A percentile compares a stretch with the other conserved stretches of the same genome.
Conservation (phyloP, 2,329 filamentous ascomycete genomes). For the Alternaria panax region DNA sequence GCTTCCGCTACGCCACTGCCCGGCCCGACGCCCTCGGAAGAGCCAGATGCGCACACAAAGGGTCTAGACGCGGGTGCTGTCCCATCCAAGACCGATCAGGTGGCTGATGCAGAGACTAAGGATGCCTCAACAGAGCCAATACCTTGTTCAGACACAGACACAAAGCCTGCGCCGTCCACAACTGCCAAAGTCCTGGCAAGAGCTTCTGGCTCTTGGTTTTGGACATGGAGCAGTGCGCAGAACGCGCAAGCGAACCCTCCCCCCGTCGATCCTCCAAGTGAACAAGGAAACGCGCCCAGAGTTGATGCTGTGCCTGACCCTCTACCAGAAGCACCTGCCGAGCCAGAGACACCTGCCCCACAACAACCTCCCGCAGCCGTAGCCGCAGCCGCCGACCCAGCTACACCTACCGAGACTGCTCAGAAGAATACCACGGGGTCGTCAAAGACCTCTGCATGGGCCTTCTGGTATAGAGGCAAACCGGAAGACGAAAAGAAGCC, state of each 20-base stretch:
- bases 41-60: constrained; percentile 37
- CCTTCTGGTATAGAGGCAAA: constrained; percentile 76
- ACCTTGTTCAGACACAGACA: constrained; percentile 16
- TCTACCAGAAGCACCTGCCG: neutral
- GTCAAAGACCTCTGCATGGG: constrained; percentile 71
- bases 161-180: constrained; percentile 24
- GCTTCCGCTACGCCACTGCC: constrained; percentile 54
- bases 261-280: constrained; percentile 21
- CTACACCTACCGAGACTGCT: constrained; percentile 15
- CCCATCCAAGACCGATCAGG: constrained; percentile 1
- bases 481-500: constrained; percentile 59
- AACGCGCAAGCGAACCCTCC: constrained; percentile 47
- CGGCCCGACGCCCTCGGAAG: constrained; percentile 46
- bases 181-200: constrained; percentile 20
- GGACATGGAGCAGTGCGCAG: constrained; percentile 58
- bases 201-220: constrained; percentile 56
- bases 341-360: constrained; percentile 4
- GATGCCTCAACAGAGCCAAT: constrained; percentile 17
- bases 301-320: constrained; percentile 18
- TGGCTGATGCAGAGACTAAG: constrained; percentile 31
- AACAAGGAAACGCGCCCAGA: constrained; percentile 13
- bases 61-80: constrained; percentile 26
- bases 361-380: constrained; percentile 7
- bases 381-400: constrained; percentile 11
- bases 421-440: constrained; percentile 46